Evolutionary conservation across 164 flowering plant genomes (phyloP).

Genomic region (Chimonanthus praecox): DNA sequence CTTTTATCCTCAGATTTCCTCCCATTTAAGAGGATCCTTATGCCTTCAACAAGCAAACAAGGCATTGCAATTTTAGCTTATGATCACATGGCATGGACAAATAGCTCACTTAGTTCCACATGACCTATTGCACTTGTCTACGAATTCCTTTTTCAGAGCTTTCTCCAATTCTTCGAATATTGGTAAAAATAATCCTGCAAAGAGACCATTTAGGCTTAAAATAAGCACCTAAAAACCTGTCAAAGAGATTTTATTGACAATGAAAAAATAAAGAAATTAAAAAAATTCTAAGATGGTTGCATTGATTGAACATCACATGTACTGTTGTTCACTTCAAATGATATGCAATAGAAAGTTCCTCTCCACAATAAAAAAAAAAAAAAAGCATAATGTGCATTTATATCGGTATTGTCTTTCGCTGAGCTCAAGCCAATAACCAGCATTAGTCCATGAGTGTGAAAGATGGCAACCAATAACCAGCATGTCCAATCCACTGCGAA

Average conservation of each 20-base stretch:
- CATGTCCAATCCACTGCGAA: no score
- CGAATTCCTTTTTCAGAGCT: conserved; percentile 35
- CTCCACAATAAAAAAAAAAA: background rate
- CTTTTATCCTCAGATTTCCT: no score
- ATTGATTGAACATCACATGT: background rate
- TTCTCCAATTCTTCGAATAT: conserved; percentile 47
- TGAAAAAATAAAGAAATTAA: background rate
- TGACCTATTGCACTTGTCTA: conserved; percentile 14
- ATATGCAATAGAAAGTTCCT: background rate
- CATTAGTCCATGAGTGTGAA: background rate
- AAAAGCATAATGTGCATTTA: background rate
- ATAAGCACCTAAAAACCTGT: background rate
- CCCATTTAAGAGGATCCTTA: no score
- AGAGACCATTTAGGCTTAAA: background rate
- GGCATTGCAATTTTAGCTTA: background rate
- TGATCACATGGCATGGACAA: background rate
- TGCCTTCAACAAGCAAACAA: no score
- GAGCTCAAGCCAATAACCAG: background rate
- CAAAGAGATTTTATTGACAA: background rate
- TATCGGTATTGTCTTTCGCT: background rate
- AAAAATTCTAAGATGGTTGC: background rate
- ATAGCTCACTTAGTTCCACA: background rate
- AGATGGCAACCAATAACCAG: no score
- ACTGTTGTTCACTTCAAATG: background rate
- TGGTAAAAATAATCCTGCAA: conserved; percentile 46